Base-by-base conservation (phyloP, 2,329 filamentous ascomycete species). In the Alternaria postmessia region DNA sequence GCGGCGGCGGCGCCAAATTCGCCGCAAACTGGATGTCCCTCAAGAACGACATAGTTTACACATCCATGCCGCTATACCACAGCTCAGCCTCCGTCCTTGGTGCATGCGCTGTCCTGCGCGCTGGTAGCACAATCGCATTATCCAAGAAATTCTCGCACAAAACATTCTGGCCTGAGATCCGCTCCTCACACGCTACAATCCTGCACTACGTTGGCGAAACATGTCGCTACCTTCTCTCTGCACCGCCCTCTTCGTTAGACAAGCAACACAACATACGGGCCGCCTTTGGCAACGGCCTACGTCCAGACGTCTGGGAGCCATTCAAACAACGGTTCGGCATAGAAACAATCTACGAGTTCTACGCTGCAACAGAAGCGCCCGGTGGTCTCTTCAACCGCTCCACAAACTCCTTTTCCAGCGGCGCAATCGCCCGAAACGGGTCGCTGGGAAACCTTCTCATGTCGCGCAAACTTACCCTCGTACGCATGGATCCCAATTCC, bases 361-460 rank as follows among this genome's bases (percentile, higher is more conserved):
- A 79, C 63, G 68, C 73, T 7, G 77, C 78, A 2, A 81, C 78
- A 2, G 79, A 81, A 78, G 88, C 89, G 14, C 83, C 91, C 26
- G 83, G 91, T 62, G 78, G 79, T 0, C 79, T 93, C 24, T 79
- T 86, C 59, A 91, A 78, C 58, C 63, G 63, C 51, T 70, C 64
- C 18, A 62, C 49, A 87, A 90, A 46, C 84, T 86, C 46, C 90
- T 88, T 78, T 81, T 86, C 24, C 82, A 68, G 85, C 2, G 84
- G 86, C n/a, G 83, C 86, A 22, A 89, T 94, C 3, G 91, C 90
- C 0, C 88, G 92, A 65, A 89, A 91, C 67, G 91, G 91, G 2
- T 78, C 85, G 1, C 66, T 93, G 24, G 76, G 84, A 28, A 83
- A 89, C 0, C 73, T 80, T 28, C 65, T 84, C 4, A 78, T 86